Percentiles rank a stretch among this genome's conserved stretches.
These are phyloP conservation scores for Phytopythium boreale DNA, from an alignment of 352 stramenopile genomes.

Conservation along the genomic window DNA sequence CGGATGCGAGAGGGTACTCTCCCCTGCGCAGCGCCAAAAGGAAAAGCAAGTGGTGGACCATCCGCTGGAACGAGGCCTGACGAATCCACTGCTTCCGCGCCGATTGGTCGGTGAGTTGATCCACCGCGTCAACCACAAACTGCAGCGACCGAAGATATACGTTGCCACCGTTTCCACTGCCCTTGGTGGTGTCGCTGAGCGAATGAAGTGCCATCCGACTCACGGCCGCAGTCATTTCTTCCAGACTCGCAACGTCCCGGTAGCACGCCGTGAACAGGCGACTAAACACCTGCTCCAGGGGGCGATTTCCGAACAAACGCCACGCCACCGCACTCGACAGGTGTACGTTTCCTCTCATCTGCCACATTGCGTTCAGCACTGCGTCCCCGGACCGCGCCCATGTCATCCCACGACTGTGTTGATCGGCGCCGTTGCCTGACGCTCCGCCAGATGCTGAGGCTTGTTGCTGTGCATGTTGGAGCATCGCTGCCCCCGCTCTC, in stretches of 20 bases:
- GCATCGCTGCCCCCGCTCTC: background rate
- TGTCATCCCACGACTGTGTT: conserved; percentile 27
- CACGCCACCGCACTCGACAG: conserved; percentile 41
- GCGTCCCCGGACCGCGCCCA: conserved; percentile 56
- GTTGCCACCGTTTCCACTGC: background rate
- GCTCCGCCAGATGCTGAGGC: background rate
- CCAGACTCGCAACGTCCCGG: conserved; percentile 40
- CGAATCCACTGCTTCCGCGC: conserved; percentile 21
- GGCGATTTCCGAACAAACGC: conserved; percentile 46
- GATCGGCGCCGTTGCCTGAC: background rate
- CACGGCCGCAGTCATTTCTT: conserved; percentile 52
- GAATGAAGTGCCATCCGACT: conserved; percentile 35
- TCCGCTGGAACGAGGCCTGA: conserved; percentile 39
- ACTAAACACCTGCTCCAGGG: conserved; percentile 44
- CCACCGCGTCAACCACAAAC: conserved; percentile 29
- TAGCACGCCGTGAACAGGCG: conserved; percentile 53
- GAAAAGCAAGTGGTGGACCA: conserved; percentile 48
- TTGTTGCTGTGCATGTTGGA: background rate
- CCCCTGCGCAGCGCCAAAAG: conserved; percentile 48
- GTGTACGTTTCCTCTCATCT: conserved; percentile 57
- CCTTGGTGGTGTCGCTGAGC: conserved; percentile 4
- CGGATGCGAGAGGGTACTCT: conserved; percentile 32
- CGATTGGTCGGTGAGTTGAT: background rate
- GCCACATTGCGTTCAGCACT: conserved; percentile 62
- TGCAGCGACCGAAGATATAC: conserved; percentile 30